Base-by-base conservation (phyloP, 2,329 filamentous ascomycete species). In the Trichoderma arundinaceum region DNA sequence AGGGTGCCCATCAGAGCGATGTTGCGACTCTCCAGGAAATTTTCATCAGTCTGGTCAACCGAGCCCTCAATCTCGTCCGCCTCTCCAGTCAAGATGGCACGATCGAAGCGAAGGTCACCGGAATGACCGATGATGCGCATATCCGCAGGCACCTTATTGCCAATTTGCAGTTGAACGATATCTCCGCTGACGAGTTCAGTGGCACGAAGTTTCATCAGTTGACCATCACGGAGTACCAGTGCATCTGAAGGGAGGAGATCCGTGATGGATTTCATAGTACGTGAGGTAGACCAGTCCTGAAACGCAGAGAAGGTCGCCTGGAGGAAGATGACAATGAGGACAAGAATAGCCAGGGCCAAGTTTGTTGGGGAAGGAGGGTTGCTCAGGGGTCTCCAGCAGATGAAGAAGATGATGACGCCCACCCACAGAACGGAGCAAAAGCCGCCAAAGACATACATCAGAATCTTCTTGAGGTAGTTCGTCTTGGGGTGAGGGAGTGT, bases 131-230 rank as follows among this genome's bases (percentile, higher is more conserved):
- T 66, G 38, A 81, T 73, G n/a, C 81, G 78, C 33, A 83, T 66
- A 68, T 84, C 82, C 5, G 81, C 82, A 0, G 82, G 81, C 4
- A 84, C 80, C 7, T 81, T 82, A 71, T 83, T 79, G 4, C 81
- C 82, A 1, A 81, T 79, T 59, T 77, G 75, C 10, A 84, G 71
- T 9, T 81, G 76, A 7, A 83, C 77, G 22, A 84, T 71, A 64
- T 84, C 82, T 8, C 82, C 82, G 19, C 76, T 77, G 5, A 82
- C 82, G 1, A 83, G 77, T 32, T 82, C 77, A 1, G 75, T 69
- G 0, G 81, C 78, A 0, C 78, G 72, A n/a, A 83, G 64, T 12
- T 72, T 78, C 52, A 77, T 74, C 13, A 76, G 71, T 53, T 79
- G 73, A 3, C 81, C 81, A 48, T 83, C 80, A 10, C 83, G 79